Conservation (phyloP, 116 monocot genomes). For the Thalassia testudinum region DNA sequence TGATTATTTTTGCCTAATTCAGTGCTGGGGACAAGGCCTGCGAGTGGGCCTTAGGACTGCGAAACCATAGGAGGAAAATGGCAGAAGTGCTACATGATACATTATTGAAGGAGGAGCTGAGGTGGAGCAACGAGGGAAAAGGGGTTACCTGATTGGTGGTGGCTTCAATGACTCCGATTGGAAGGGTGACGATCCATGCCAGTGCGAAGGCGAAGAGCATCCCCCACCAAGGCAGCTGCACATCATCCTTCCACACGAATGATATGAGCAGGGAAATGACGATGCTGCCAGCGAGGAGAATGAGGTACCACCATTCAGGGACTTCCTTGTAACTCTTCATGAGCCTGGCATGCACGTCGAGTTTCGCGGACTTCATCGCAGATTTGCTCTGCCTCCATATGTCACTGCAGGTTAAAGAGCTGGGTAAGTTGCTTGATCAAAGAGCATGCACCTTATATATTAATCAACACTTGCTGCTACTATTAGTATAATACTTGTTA, state of each 20-base stretch:
- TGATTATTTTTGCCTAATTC: too few relatives aligned
- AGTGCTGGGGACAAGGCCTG: too few relatives aligned
- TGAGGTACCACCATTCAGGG: constrained; percentile 49
- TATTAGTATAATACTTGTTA: too few relatives aligned
- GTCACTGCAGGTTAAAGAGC: constrained; percentile 13
- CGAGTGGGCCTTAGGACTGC: too few relatives aligned
- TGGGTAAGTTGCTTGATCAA: too few relatives aligned
- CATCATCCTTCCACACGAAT: constrained; percentile 33
- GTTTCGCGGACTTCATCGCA: constrained; percentile 24
- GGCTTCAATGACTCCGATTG: constrained; percentile 52
- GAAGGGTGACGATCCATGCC: constrained; percentile 46
- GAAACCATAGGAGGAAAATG: too few relatives aligned
- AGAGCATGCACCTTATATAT: too few relatives aligned
- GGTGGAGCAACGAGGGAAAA: not conserved
- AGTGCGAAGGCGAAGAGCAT: constrained; percentile 43
- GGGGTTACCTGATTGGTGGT: constrained; percentile 49
- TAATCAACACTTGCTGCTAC: too few relatives aligned
- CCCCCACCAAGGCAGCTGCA: constrained; percentile 74
- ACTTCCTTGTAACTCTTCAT: constrained; percentile 51
- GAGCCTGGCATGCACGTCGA: constrained; percentile 47
- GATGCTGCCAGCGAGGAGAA: constrained; percentile 28
- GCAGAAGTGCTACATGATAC: too few relatives aligned
- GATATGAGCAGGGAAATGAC: constrained; percentile 30
- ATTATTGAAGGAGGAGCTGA: too few relatives aligned
- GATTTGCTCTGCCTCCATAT: constrained; percentile 49